These are phyloP conservation scores for Spirogloea muscicola DNA, from an alignment of 139 green algal genomes.

Conservation along the genomic window DNA sequence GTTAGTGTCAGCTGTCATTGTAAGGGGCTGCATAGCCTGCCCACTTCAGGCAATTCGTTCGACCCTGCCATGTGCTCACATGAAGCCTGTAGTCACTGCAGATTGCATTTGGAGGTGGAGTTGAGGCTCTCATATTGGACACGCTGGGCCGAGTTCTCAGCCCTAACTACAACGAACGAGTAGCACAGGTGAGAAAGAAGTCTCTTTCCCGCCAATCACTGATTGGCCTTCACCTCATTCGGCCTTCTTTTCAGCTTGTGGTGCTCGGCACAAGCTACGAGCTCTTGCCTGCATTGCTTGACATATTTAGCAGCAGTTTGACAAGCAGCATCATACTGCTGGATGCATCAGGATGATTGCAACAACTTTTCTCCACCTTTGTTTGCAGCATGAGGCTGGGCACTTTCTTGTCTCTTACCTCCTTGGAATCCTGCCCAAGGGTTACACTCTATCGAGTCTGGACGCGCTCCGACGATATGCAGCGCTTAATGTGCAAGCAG, in stretches of 20 bases:
- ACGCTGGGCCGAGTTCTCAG: conserved; percentile 58
- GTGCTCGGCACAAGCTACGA: no score
- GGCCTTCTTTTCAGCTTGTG: no score
- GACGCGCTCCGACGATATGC: conserved; percentile 80
- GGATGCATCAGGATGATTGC: not conserved
- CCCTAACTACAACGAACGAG: conserved; percentile 52
- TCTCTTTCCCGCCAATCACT: no score
- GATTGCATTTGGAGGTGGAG: conserved; percentile 57
- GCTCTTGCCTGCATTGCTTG: no score
- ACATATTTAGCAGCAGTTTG: no score
- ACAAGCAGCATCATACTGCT: no score
- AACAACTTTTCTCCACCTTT: not conserved
- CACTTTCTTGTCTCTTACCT: conserved; percentile 95
- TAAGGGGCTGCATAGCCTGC: no score
- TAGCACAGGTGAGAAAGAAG: conserved; percentile 30
- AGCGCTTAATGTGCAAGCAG: conserved; percentile 89
- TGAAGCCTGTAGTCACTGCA: conserved; percentile 13
- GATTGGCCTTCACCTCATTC: no score
- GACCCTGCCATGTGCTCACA: no score
- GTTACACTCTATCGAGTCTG: conserved; percentile 79
- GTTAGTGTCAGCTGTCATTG: no score
- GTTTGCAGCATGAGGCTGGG: conserved; percentile 71
- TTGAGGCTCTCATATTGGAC: conserved; percentile 77
- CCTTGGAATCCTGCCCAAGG: conserved; percentile 77
- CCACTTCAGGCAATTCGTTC: no score